Evolutionary conservation across 106 monocot species (phyloP).

Genomic region (Allium fistulosum): DNA sequence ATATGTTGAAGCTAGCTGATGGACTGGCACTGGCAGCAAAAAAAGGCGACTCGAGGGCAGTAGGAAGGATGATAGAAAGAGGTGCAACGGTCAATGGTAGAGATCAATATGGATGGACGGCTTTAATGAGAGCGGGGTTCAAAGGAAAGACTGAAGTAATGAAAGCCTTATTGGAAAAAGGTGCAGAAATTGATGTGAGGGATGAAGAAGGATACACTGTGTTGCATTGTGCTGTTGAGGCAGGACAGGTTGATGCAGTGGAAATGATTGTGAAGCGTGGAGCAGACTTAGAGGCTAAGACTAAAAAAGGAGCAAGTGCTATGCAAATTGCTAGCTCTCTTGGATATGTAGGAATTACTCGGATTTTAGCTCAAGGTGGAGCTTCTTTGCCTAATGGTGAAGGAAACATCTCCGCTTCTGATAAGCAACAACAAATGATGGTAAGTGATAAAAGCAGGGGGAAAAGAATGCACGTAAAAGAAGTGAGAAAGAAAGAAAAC

Average conservation of each 20-base stretch:
- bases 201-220: slow-evolving; percentile 55
- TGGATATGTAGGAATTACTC: slow-evolving; percentile 26
- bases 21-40: slow-evolving; percentile 30
- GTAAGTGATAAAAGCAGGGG: not conserved
- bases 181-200: slow-evolving; percentile 27
- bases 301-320: slow-evolving; percentile 30
- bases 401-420: not conserved
- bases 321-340: slow-evolving; percentile 25
- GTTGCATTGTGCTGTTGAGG: slow-evolving; percentile 51
- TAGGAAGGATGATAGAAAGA: slow-evolving; percentile 21
- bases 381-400: not conserved
- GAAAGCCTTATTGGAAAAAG: slow-evolving; percentile 24
- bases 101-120: slow-evolving; percentile 54
- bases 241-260: slow-evolving; percentile 38
- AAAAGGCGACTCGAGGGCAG: slow-evolving; percentile 28
- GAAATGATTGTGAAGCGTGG: slow-evolving; percentile 38
- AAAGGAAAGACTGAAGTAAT: slow-evolving; percentile 35
- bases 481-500: slow-evolving; percentile 5
- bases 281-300: slow-evolving; percentile 33
- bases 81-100: slow-evolving; percentile 37
- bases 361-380: slow-evolving; percentile 20
- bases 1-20: slow-evolving; percentile 30
- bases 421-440: slow-evolving; percentile 5
- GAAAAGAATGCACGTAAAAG: not conserved
- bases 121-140: slow-evolving; percentile 51